These are phyloP conservation scores for Nicotiana obtusifolia DNA, from an alignment of 257 asterid genomes.

Conservation along the genomic window DNA sequence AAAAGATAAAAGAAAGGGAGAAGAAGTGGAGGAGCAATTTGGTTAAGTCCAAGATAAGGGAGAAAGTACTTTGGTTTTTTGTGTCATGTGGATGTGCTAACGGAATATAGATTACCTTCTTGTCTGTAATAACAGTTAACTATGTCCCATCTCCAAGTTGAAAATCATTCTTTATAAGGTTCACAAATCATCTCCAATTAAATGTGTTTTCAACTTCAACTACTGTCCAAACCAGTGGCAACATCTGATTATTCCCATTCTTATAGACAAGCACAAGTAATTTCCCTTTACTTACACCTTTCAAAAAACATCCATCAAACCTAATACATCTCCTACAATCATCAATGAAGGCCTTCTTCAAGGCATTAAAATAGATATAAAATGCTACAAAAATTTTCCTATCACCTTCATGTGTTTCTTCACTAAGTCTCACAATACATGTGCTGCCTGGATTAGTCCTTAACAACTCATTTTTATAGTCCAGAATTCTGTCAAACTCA, in stretches of 20 bases:
- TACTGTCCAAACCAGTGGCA: neutral
- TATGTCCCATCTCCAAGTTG: neutral
- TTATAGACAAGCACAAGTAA: neutral
- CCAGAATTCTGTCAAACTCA: neutral
- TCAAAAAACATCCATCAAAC: too few relatives aligned
- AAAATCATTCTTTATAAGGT: neutral
- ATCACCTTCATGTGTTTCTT: too few relatives aligned
- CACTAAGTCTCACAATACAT: neutral
- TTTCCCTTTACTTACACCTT: neutral
- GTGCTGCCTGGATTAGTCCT: neutral
- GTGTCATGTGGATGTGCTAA: too few relatives aligned
- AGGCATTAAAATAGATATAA: too few relatives aligned
- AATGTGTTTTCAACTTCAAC: neutral
- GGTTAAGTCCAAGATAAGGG: too few relatives aligned
- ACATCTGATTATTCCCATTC: neutral
- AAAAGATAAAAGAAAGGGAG: too few relatives aligned
- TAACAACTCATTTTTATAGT: neutral
- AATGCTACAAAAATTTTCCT: neutral
- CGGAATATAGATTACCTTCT: neutral
- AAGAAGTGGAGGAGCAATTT: too few relatives aligned
- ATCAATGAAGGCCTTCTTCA: too few relatives aligned
- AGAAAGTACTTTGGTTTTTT: too few relatives aligned
- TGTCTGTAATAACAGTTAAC: neutral
- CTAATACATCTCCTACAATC: too few relatives aligned
- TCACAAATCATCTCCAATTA: neutral